phyloP scores from a whole-genome alignment of 192 early-diverging fungal genomes.

The Backusella luteola region DNA sequence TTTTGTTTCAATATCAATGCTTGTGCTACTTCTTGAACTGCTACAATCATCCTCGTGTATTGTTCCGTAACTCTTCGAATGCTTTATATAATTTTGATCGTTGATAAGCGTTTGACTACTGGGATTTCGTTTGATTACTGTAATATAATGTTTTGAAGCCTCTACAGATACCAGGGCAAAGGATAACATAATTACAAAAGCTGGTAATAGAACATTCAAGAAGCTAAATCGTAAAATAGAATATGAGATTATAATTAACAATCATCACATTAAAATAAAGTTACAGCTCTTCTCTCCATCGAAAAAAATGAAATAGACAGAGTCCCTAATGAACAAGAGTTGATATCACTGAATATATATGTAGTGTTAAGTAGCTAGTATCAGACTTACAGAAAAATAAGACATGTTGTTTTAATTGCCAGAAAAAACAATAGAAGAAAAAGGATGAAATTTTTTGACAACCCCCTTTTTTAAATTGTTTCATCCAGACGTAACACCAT shows the following conservation, averaged over 20 bases:
- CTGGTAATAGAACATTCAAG: background rate
- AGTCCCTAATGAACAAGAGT: background rate
- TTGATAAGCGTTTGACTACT: background rate
- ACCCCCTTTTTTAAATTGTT: background rate
- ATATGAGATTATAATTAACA: background rate
- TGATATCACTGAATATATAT: background rate
- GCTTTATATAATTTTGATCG: background rate
- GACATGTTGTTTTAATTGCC: background rate
- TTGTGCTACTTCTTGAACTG: background rate
- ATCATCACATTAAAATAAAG: constrained; percentile 29
- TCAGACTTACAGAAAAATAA: background rate
- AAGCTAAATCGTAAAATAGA: background rate
- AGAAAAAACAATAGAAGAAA: background rate
- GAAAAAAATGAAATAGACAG: constrained; percentile 44
- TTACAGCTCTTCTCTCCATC: constrained; percentile 55
- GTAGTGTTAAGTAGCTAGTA: background rate
- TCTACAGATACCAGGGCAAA: background rate
- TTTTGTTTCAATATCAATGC: background rate
- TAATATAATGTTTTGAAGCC: background rate
- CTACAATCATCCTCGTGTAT: background rate
- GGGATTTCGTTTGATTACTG: background rate
- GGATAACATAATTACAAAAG: background rate
- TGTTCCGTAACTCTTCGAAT: background rate
- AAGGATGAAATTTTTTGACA: background rate
- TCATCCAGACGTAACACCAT: background rate